These are phyloP conservation scores for Trebouxia sp. DNA, from an alignment of 139 green algal species.

Conservation along the genomic window DNA sequence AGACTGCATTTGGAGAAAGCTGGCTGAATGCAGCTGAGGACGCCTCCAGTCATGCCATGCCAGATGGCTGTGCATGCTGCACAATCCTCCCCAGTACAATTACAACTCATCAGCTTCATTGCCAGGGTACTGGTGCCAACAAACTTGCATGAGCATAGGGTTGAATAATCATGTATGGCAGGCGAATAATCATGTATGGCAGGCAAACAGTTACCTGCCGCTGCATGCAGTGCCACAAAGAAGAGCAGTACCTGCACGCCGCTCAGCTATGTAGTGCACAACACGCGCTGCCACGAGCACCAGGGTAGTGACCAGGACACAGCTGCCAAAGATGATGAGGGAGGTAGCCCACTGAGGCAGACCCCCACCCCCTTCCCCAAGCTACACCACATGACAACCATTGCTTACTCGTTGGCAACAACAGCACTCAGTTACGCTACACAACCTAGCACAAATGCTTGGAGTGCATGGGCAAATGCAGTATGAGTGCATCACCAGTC, in stretches of 20 bases:
- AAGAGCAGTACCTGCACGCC: slow-evolving; percentile 1
- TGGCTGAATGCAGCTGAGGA: too few relatives aligned
- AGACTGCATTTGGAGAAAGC: too few relatives aligned
- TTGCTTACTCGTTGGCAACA: not conserved
- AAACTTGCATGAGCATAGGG: not conserved
- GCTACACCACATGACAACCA: not conserved
- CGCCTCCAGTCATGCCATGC: too few relatives aligned
- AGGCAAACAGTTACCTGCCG: not conserved
- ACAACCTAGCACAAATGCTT: too few relatives aligned
- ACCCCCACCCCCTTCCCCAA: not conserved
- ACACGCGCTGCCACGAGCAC: slow-evolving; percentile 35
- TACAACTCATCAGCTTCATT: too few relatives aligned
- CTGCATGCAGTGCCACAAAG: not conserved
- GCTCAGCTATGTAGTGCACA: slow-evolving; percentile 22
- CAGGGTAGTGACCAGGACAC: slow-evolving; percentile 38
- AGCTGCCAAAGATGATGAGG: slow-evolving; percentile 57
- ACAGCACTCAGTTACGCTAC: too few relatives aligned
- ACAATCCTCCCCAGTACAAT: too few relatives aligned
- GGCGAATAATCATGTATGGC: not conserved
- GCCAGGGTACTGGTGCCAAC: too few relatives aligned
- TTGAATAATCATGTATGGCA: not conserved
- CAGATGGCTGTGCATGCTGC: too few relatives aligned
- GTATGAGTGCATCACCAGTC: not conserved
- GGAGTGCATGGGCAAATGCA: too few relatives aligned
- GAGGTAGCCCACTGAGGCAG: slow-evolving; percentile 53